Base-by-base conservation (phyloP, 2,329 filamentous ascomycete genomes). In the Penicillium sp. region DNA sequence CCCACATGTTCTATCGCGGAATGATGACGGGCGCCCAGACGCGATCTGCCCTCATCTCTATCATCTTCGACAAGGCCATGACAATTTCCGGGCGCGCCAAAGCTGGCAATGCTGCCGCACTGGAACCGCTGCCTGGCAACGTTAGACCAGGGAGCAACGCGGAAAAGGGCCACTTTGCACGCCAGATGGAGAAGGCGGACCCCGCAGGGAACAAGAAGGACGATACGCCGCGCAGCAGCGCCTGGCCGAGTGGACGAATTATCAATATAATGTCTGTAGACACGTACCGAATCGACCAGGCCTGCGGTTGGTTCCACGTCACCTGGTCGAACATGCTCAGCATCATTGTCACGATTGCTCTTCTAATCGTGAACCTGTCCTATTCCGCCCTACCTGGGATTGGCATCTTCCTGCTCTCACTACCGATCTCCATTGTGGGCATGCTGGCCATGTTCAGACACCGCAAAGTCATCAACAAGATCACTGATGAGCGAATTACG, bases 221-320 rank as follows among this genome's bases (percentile, higher is more conserved):
- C 3, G 86, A 90, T 26, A 78, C 85, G 9, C 88, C 87, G 5
- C 91, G 94, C 70, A 91, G 90, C 3, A 83, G 86, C 23, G 94
- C 94, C 26, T 98, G 94, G 94, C 89, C 89, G 61, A 98, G 97
- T 71, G 94, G 94, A 23, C 88, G 92, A 64, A 91, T 98, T 56
- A 88, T 95, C 73, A 96, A 95, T 69, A 75, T 98, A 68, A 97
- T 98, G 93, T 93, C 91, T 64, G 92, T 95, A 48, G 94, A 98
- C 74, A 95, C 93, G 0, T 96, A 96, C 76, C 92, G 94, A 68
- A 84, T 98, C 63, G 93, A 98, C 70, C 90, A 93, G 73, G 93
- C 93, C 1, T 92, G 86, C 44, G 92, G 91, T 46, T 85, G 97
- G 76, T 94, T 97, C 77, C 94, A 98, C 75, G 86, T 97, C 80